phyloP scores from a whole-genome alignment of 2,329 filamentous ascomycete species.

The Penicillium sp. region DNA sequence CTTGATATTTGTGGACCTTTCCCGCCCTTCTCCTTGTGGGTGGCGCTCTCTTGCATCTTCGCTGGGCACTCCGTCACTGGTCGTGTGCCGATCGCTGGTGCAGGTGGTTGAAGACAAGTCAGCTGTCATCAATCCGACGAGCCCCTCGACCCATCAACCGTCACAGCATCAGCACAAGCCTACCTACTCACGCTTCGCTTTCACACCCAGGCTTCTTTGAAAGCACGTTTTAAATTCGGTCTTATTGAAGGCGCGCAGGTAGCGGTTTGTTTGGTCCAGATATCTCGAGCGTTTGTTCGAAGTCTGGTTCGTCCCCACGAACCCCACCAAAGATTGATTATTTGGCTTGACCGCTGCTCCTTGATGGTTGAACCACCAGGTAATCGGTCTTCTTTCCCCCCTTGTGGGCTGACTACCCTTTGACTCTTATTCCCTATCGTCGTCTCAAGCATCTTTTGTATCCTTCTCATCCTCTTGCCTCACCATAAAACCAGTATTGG shows the following conservation, averaged over 20 bases:
- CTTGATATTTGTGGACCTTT: constrained; percentile 10
- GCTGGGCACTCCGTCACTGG: constrained; percentile 10
- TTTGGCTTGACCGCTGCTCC: constrained; percentile 18
- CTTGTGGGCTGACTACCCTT: constrained; percentile 16
- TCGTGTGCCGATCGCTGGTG: constrained; percentile 16
- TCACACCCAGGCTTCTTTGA: neutral
- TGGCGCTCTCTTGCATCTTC: constrained; percentile 4
- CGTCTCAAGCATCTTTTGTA: constrained; percentile 1
- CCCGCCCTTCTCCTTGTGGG: neutral
- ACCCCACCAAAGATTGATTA: constrained; percentile 16
- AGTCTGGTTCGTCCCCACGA: constrained; percentile 21
- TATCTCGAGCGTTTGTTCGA: constrained; percentile 4
- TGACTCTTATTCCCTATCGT: constrained; percentile 12
- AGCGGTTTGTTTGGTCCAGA: constrained; percentile 2
- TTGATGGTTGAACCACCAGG: constrained; percentile 12
- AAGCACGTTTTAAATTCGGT: neutral
- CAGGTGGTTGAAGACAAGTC: constrained; percentile 17
- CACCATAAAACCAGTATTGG: neutral
- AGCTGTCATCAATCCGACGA: constrained; percentile 16
- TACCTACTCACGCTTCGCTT: constrained; percentile 3
- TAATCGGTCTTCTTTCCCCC: constrained; percentile 6
- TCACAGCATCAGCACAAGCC: constrained; percentile 6
- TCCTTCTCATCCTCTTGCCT: constrained; percentile 2
- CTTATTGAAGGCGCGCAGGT: neutral
- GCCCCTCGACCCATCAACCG: constrained; percentile 7